phyloP scores from a whole-genome alignment of 768 basidiomycete species.

The Termitomyces eurrhizus region DNA sequence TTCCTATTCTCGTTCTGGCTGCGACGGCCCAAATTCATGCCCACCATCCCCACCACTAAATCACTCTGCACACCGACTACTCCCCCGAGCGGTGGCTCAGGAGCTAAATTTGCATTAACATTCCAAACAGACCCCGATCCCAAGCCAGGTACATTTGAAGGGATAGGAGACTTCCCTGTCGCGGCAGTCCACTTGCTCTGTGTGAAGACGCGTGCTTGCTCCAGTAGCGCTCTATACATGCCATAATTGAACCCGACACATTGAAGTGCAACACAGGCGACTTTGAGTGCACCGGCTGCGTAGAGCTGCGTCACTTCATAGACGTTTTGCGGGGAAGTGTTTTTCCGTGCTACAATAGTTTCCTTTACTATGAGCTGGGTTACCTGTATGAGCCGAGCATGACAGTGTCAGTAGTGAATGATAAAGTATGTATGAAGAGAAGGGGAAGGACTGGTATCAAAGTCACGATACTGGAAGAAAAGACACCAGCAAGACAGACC shows the following conservation, averaged over 20 bases:
- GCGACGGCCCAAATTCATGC: slow-evolving; percentile 15
- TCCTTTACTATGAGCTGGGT: slow-evolving; percentile 66
- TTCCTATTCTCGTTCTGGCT: slow-evolving; percentile 14
- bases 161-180: slow-evolving; percentile 7
- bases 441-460: slow-evolving; percentile 4
- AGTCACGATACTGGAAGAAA: neutral
- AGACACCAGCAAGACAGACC: slow-evolving; percentile 31
- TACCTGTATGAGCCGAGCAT: slow-evolving; percentile 37
- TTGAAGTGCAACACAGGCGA: slow-evolving; percentile 70
- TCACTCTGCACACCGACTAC: slow-evolving; percentile 2
- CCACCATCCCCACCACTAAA: slow-evolving; percentile 9
- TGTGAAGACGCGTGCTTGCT: slow-evolving; percentile 51
- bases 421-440: neutral
- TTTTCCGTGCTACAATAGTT: slow-evolving; percentile 67
- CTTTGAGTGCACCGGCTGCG: slow-evolving; percentile 64
- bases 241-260: slow-evolving; percentile 73
- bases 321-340: slow-evolving; percentile 71
- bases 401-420: neutral
- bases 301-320: slow-evolving; percentile 77
- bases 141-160: slow-evolving; percentile 5
- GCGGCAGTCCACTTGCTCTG: slow-evolving; percentile 31
- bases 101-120: slow-evolving; percentile 1
- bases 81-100: neutral
- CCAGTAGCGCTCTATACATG: slow-evolving; percentile 62
- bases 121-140: slow-evolving; percentile 15